Base-by-base conservation (phyloP, 306 rosid genomes). In the Trichosanthes truncata region DNA sequence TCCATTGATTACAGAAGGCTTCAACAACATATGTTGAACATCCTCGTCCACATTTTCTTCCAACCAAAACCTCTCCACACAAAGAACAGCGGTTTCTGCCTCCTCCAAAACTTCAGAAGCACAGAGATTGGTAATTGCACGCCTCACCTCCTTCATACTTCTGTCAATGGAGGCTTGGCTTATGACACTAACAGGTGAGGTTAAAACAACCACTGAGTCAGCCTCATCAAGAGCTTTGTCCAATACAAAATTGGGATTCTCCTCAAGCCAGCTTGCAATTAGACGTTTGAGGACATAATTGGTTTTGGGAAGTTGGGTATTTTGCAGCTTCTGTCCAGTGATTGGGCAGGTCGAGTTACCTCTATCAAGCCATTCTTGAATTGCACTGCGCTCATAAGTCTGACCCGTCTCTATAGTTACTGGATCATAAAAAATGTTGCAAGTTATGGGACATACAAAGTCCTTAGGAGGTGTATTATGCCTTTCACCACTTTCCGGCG, bases 391-490 rank as follows among this genome's bases (percentile, higher is more conserved):
- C 88, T 95, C 98, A 66, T 87, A 95, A 75, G 98, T 92, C 79
- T 95, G 97, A 33, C 97, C 98, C 8, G 97, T 95, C 85, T 95
- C 97, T 46, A 95, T 91, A 46, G 98, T 95, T 78, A 95, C 98
- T 0, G 98, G 98, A 81, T 95, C 98, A 81, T 92, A 87, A 87
- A 94, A 94, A 21, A 94, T 76, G 82, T 90, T 87, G 84, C 93
- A 89, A 21, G 97, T 95, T 74, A 91, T 95, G 74, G 98, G 97
- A 81, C 98, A 95, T 41, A 92, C 93, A 80, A 91, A 92, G 83
- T 95, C 97, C 85, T 95, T 90, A 20, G 97, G 95, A 80, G 92
- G 89, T 38, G 89, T 72, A 33, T 80, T 75, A 38, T 80, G 79
- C 61, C 87, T 93, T 69, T 84, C 91, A 62, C 43, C 83, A 63